Base-by-base conservation (phyloP, 2,329 filamentous ascomycete species). In the Ophiobolus disseminans region DNA sequence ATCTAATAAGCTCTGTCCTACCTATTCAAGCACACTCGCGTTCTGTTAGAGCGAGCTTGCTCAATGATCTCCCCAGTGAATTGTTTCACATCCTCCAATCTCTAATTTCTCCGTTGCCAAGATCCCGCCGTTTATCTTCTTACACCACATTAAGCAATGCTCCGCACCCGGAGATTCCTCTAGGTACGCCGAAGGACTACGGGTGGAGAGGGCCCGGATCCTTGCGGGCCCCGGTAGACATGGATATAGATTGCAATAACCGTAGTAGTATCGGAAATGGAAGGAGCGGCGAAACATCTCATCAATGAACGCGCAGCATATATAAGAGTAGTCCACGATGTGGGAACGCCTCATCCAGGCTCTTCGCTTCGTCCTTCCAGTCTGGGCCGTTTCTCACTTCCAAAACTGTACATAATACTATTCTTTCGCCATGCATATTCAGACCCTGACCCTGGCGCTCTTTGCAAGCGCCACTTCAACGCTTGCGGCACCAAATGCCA, bases 91-190 rank as follows among this genome's bases (percentile, higher is more conserved):
- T 42, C 40, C 37, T 43, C 58, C 60, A 65, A 63, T 65, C 55
- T 47, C 50, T 50, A 56, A 52, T 65, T 65, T 63, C 55, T 65
- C 60, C 62, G 58, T 56, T 28, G 54, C 57, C 54, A 55, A 60
- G 54, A 21, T 23, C 19, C 40, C 20, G 32, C 42, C 40, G 49
- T 38, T 11, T 57, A 38, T 45, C 50, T 17, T 54, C 38, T 40
- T 39, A 5, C 47, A 38, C 42, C 45, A 49, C 38, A 35, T 50
- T 17, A 41, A 58, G 48, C 50, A 45, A 50, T 40, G 19, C 32
- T 49, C 53, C 45, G 46, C 45, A 40, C 38, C 48, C 55, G 55
- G 58, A 53, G 46, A 62, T 58, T 56, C 56, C 30, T 23, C 39
- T 13, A 20, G 17, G 28, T 50, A 26, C 34, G 31, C 31, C 31